Evolutionary conservation across 2,329 filamentous ascomycete species (phyloP).

Genomic region (Bimuria novae-zelandiae): DNA sequence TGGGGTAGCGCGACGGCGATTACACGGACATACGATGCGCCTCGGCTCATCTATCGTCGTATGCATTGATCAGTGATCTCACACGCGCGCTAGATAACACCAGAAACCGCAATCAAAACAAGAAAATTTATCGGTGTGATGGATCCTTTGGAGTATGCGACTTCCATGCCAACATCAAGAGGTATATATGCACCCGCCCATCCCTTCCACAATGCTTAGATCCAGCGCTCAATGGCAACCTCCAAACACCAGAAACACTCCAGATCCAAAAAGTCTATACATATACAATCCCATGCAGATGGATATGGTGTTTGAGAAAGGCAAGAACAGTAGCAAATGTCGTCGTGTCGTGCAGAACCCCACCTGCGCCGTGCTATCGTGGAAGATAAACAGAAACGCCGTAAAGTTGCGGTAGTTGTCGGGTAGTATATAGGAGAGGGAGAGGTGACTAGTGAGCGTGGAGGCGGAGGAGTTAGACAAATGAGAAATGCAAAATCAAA

Average conservation of each 20-base stretch:
- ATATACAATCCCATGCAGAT: not conserved
- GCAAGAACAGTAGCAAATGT: not conserved
- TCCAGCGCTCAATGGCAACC: not conserved
- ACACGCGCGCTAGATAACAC: too few species aligned
- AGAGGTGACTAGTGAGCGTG: constrained; percentile 31
- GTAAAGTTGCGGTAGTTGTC: not conserved
- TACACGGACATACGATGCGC: too few species aligned
- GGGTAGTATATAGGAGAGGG: not conserved
- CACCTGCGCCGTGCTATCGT: constrained; percentile 1
- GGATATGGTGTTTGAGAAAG: not conserved
- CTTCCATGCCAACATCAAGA: constrained; percentile 1
- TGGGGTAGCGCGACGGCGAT: too few species aligned
- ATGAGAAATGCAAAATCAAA: constrained; percentile 30
- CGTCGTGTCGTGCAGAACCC: not conserved
- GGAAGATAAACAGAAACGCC: not conserved
- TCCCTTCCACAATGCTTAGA: not conserved
- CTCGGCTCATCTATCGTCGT: too few species aligned
- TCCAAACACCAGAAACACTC: not conserved
- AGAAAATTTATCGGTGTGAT: too few species aligned
- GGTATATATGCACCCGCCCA: not conserved
- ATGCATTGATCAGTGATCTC: too few species aligned
- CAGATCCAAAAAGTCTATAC: constrained; percentile 4
- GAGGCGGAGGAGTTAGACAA: constrained; percentile 40
- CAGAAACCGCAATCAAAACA: too few species aligned
- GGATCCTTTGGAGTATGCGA: too few species aligned